phyloP scores from a whole-genome alignment of 139 green algal species.

The Picochlorum sp. region DNA sequence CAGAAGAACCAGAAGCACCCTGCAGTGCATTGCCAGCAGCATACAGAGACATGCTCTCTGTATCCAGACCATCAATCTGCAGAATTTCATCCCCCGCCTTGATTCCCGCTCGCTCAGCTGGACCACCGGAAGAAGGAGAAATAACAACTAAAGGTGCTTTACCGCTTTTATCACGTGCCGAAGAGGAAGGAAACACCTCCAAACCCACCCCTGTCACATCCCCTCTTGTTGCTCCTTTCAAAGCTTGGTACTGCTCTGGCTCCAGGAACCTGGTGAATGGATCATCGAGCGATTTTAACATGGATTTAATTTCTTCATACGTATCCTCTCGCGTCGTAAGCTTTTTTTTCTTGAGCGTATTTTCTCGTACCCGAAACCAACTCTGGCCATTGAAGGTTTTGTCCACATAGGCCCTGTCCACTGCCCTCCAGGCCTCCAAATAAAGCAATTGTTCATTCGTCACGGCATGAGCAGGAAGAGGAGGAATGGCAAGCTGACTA shows the following conservation, averaged over 20 bases:
- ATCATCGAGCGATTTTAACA: constrained; percentile 76
- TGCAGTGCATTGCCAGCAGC: constrained; percentile 70
- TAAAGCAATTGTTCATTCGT: constrained; percentile 91
- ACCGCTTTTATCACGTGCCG: not conserved
- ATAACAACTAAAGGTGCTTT: constrained; percentile 49
- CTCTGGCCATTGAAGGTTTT: constrained; percentile 93
- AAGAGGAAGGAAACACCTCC: constrained; percentile 43
- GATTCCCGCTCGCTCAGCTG: constrained; percentile 78
- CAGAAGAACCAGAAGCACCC: constrained; percentile 49
- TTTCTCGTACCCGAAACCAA: constrained; percentile 82
- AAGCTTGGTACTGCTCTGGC: constrained; percentile 53
- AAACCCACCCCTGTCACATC: constrained; percentile 68
- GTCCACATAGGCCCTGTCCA: constrained; percentile 94
- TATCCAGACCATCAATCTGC: constrained; percentile 63
- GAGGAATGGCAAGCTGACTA: not conserved
- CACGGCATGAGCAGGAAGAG: constrained; percentile 43
- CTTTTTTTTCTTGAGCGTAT: constrained; percentile 50
- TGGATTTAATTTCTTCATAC: constrained; percentile 75
- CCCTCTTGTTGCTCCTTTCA: constrained; percentile 47
- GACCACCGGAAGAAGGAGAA: constrained; percentile 64
- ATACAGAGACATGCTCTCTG: constrained; percentile 69
- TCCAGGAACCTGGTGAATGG: constrained; percentile 94
- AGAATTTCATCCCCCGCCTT: constrained; percentile 68
- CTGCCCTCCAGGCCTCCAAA: constrained; percentile 87
- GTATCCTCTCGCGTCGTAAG: constrained; percentile 64